Conservation (phyloP, 2,329 filamentous ascomycete genomes). For the Colletotrichum sp. region DNA sequence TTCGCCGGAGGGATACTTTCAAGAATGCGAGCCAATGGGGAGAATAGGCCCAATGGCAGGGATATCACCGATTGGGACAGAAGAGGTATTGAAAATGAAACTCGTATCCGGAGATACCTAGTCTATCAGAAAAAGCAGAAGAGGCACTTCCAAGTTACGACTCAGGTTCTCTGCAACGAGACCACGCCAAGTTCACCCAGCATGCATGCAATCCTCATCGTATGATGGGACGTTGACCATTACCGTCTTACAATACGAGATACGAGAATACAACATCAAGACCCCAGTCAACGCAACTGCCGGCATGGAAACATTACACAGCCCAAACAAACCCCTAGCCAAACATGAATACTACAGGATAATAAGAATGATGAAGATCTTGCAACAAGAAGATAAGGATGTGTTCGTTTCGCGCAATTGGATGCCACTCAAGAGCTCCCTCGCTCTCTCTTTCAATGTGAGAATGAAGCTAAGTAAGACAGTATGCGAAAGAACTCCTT, state of each 20-base stretch:
- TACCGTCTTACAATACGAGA: fast-evolving
- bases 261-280: background rate
- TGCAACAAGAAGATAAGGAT: background rate
- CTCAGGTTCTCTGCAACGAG: background rate
- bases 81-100: background rate
- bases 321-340: fast-evolving
- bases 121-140: background rate
- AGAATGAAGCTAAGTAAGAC: too few species aligned
- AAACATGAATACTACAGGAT: fast-evolving
- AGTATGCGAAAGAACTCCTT: too few species aligned
- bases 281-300: background rate
- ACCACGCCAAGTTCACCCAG: background rate
- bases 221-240: fast-evolving
- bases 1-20: background rate
- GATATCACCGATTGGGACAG: background rate
- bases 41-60: background rate
- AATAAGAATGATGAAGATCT: fast-evolving
- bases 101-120: background rate
- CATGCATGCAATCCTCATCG: background rate
- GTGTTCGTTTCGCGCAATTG: too few species aligned
- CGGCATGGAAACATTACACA: fast-evolving
- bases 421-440: too few species aligned
- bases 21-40: background rate
- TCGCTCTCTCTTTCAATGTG: too few species aligned
- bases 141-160: background rate